Base-by-base conservation (phyloP, 257 asterid genomes). In the Solanum ahanhuiri region DNA sequence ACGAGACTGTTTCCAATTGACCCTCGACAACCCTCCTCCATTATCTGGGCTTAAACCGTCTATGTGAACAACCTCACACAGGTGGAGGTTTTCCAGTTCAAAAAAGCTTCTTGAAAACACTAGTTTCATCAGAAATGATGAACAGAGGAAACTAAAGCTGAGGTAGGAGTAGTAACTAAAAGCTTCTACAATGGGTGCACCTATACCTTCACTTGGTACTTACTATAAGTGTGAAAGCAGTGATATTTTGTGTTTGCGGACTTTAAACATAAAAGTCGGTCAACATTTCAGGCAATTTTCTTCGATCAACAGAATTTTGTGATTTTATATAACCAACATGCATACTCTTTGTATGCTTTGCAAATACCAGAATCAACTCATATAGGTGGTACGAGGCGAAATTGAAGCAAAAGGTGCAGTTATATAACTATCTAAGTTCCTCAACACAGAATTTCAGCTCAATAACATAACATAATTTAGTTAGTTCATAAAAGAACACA, bases 361-460 rank as follows among this genome's bases (percentile, higher is more conserved):
- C 71, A 63, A 63, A 63, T 63, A 12, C 33, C 71, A 64, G 71
- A 64, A 64, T 10, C 71, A 64, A 64, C 30, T 4, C 0, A 23
- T 23, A 63, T 4, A 63, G 71, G 18, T 23, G 30, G 30, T 23
- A 23, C 71, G 7, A 63, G 18, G 71, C 17, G 4, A 63, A 10
- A 63, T 63, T 23, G 33, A 63, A 63, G 71, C 7, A 57, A 57
- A 57, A 63, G 4, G 9, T 1, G 71, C 18, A 64, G 71, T 25
- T 63, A n/a, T 63, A 63, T 63, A 25, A 63, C 14, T 63, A 63
- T 63, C 76, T 6, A 92, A 93, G 92, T 30, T 86, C 91, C 82
- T 60, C 30, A 60, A 86, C 88, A 41, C 51, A 43, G 17, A 43
- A 43, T 43, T 43, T 43, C 51, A 43, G 17, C 51, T 43, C 51